These are phyloP conservation scores for Aspergillus uvarum DNA, from an alignment of 2,329 filamentous ascomycete species.

Conservation along the genomic window DNA sequence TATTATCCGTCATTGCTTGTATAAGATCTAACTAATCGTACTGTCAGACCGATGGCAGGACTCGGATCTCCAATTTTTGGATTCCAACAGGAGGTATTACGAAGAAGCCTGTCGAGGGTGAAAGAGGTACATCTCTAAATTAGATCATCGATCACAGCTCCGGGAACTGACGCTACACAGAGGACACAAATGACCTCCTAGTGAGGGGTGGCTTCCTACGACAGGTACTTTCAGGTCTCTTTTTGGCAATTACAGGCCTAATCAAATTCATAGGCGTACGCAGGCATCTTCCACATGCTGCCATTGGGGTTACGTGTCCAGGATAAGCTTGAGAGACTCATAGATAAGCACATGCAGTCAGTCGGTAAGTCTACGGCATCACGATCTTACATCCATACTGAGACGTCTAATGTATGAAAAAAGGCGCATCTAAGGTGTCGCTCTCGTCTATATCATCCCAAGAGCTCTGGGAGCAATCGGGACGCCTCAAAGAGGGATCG, in stretches of 20 bases:
- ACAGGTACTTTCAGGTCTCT: slow-evolving; percentile 52
- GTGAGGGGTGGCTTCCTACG: slow-evolving; percentile 71
- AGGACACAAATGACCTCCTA: slow-evolving; percentile 67
- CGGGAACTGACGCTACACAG: slow-evolving; percentile 18
- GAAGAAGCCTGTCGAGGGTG: slow-evolving; percentile 52
- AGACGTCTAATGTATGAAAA: slow-evolving; percentile 1
- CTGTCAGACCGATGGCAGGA: slow-evolving; percentile 55
- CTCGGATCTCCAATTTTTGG: slow-evolving; percentile 74
- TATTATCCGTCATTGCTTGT: background rate
- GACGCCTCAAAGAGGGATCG: slow-evolving; percentile 73
- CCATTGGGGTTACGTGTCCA: slow-evolving; percentile 85
- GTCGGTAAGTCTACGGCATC: slow-evolving; percentile 56
- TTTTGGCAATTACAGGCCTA: background rate
- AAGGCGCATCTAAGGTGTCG: slow-evolving; percentile 75
- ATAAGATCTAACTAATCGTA: slow-evolving; percentile 11
- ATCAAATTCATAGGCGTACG: slow-evolving; percentile 63
- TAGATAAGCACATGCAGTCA: slow-evolving; percentile 84
- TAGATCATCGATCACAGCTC: background rate
- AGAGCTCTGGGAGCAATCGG: slow-evolving; percentile 77
- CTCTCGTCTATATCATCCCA: slow-evolving; percentile 85
- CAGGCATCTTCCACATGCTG: slow-evolving; percentile 88
- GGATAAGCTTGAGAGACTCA: slow-evolving; percentile 77
- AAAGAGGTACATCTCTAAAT: slow-evolving; percentile 29
- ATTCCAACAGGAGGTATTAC: slow-evolving; percentile 70
- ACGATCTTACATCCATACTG: background rate